A percentile compares a stretch with the other conserved stretches of the same genome.
Conservation (phyloP, 2,329 filamentous ascomycete species). For the Fusarium armeniacum region DNA sequence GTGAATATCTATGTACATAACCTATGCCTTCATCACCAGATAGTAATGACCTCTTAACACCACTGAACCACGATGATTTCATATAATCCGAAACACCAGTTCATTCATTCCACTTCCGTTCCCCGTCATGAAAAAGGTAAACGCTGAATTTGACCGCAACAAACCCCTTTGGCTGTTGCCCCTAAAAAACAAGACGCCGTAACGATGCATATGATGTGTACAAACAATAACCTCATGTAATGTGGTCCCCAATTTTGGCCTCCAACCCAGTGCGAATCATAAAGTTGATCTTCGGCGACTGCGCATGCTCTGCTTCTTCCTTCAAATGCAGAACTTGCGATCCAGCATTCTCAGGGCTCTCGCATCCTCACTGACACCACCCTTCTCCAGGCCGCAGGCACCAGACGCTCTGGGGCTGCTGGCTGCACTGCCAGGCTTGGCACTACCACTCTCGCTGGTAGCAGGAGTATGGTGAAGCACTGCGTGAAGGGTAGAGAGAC, state of each 20-base stretch:
- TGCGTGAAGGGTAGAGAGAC: slow-evolving; percentile 62
- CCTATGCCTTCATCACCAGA: slow-evolving; percentile 6
- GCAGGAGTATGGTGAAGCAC: slow-evolving; percentile 66
- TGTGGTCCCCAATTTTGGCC: slow-evolving; percentile 3
- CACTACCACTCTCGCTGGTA: slow-evolving; percentile 62
- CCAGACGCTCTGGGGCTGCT: slow-evolving; percentile 56
- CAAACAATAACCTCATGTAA: slow-evolving; percentile 29
- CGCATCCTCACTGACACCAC: slow-evolving; percentile 72
- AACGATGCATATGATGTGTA: slow-evolving; percentile 45
- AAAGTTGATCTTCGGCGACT: not conserved
- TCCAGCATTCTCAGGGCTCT: slow-evolving; percentile 76
- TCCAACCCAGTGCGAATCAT: not conserved
- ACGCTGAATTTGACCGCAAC: slow-evolving; percentile 47
- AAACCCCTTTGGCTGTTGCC: slow-evolving; percentile 38
- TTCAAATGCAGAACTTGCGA: slow-evolving; percentile 63
- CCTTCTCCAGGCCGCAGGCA: slow-evolving; percentile 50
- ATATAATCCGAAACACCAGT: slow-evolving; percentile 39
- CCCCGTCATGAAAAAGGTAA: slow-evolving; percentile 40
- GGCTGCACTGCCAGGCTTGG: slow-evolving; percentile 60
- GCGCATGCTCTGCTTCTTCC: not conserved
- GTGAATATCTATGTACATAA: slow-evolving; percentile 39
- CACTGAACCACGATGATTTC: slow-evolving; percentile 21
- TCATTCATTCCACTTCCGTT: slow-evolving; percentile 34
- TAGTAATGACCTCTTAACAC: slow-evolving; percentile 35
- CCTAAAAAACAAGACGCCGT: slow-evolving; percentile 48